Conservation (phyloP, 352 stramenopile species). For the Chrysophaeum taylorii region DNA sequence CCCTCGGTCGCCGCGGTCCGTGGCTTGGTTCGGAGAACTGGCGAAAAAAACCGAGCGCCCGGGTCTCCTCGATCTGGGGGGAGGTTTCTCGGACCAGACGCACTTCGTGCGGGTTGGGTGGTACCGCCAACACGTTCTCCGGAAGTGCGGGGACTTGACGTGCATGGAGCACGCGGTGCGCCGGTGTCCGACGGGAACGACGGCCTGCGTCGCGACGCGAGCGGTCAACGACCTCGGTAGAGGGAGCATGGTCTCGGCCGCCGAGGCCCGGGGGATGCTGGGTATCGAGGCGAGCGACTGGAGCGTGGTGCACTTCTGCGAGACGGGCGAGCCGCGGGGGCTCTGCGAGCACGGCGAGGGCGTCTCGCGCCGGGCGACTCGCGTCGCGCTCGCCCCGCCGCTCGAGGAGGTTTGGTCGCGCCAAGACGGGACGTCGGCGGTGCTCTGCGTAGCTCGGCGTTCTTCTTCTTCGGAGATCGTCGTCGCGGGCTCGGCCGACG, state of each 20-base stretch:
- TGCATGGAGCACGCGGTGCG: slow-evolving; percentile 12
- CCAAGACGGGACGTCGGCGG: too few relatives aligned
- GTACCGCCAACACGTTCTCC: neutral
- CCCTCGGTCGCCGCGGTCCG: neutral
- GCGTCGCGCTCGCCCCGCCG: too few relatives aligned
- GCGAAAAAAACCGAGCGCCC: neutral
- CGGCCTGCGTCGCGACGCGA: too few relatives aligned
- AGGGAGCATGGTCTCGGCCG: too few relatives aligned
- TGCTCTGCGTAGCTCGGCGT: too few relatives aligned
- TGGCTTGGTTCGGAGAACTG: neutral
- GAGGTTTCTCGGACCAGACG: slow-evolving; percentile 9
- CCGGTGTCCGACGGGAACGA: too few relatives aligned
- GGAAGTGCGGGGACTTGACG: neutral
- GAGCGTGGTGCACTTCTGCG: neutral
- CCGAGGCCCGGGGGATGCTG: too few relatives aligned
- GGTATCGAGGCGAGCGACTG: neutral
- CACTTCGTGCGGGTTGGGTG: neutral
- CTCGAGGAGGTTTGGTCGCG: too few relatives aligned
- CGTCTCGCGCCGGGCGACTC: too few relatives aligned
- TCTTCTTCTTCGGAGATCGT: too few relatives aligned
- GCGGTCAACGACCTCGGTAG: too few relatives aligned
- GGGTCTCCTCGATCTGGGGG: neutral
- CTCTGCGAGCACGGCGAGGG: neutral
- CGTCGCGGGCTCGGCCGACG: too few relatives aligned
- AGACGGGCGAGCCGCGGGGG: neutral